Base-by-base conservation (phyloP, 768 basidiomycete species). In the Omphalotus guepiniiformis region DNA sequence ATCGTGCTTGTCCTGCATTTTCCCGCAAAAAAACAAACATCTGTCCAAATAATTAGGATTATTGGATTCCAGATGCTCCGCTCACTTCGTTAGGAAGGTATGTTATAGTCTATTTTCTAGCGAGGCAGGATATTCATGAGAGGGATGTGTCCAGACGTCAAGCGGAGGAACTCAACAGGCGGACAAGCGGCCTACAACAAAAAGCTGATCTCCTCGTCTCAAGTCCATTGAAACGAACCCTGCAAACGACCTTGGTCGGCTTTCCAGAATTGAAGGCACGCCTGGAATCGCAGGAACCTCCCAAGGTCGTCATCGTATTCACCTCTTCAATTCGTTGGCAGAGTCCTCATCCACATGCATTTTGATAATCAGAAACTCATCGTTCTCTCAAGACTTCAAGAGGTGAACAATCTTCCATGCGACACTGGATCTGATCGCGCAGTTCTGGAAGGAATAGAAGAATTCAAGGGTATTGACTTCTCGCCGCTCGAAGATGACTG, bases 331-430 rank as follows among this genome's bases (percentile, higher is more conserved):
- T n/a, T n/a, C n/a, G n/a, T n/a, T n/a, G n/a, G n/a, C n/a, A n/a
- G n/a, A n/a, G n/a, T n/a, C n/a, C n/a, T n/a, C n/a, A n/a, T n/a
- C n/a, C n/a, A n/a, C n/a, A n/a, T n/a, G n/a, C n/a, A n/a, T n/a
- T n/a, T 29, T 42, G 18, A 28, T 42, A 13, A 29, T 29, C 37
- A 19, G 16, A 35, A 23, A 46, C 21, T 46, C 12, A 23, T 37
- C n/a, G 44, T 46, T 8, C 13, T 46, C 16, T 46, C 44, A 19
- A 21, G 35, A 21, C 44, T 46, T 36, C 44, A 46, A 46, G 44
- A 46, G 19, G 44, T 27, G 8, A 46, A 46, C 21, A 26, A 32
- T 15, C 8, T 36, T 13, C 44, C 44, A 15, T 46, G 44, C 21
- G 44, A 46, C 38, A 37, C 44, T 37, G 44, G 44, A 7, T 46